Evolutionary conservation across 2,329 filamentous ascomycete genomes (phyloP).

Genomic region (Apiospora pterosperma): DNA sequence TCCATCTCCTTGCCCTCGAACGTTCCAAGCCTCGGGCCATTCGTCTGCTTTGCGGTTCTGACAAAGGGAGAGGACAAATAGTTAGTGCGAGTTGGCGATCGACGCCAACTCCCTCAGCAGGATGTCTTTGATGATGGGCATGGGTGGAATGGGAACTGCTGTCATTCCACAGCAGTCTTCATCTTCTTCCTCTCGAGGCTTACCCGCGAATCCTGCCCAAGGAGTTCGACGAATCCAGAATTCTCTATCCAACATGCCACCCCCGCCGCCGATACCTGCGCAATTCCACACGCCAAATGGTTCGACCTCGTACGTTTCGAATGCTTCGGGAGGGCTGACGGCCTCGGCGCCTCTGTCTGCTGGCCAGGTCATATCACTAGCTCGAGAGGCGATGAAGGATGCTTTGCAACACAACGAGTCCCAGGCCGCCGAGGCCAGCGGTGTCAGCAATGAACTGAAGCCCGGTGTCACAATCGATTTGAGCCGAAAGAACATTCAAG

Average conservation of each 20-base stretch:
- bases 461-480: constrained; percentile 76
- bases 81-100: constrained; percentile 22
- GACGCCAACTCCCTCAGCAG: constrained; percentile 2
- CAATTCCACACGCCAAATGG: constrained; percentile 29
- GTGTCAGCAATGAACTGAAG: constrained; percentile 58
- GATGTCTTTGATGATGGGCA: constrained; percentile 17
- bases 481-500: constrained; percentile 70
- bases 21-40: background rate
- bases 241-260: constrained; percentile 29
- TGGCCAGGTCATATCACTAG: constrained; percentile 62
- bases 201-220: constrained; percentile 23
- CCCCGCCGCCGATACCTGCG: constrained; percentile 46
- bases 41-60: background rate
- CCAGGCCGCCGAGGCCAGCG: constrained; percentile 58
- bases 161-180: constrained; percentile 20
- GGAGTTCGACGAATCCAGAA: constrained; percentile 22
- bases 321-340: constrained; percentile 43
- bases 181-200: constrained; percentile 25
- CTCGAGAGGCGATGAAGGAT: constrained; percentile 63
- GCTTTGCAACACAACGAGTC: constrained; percentile 64
- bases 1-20: background rate
- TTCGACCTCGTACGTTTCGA: constrained; percentile 7
- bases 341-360: constrained; percentile 53
- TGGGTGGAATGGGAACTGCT: constrained; percentile 26
- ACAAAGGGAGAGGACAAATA: constrained; percentile 1